Evolutionary conservation across 2,329 filamentous ascomycete species (phyloP), one percentile per base, ranked within the genome.

Genomic region (Cercospora sojina): DNA sequence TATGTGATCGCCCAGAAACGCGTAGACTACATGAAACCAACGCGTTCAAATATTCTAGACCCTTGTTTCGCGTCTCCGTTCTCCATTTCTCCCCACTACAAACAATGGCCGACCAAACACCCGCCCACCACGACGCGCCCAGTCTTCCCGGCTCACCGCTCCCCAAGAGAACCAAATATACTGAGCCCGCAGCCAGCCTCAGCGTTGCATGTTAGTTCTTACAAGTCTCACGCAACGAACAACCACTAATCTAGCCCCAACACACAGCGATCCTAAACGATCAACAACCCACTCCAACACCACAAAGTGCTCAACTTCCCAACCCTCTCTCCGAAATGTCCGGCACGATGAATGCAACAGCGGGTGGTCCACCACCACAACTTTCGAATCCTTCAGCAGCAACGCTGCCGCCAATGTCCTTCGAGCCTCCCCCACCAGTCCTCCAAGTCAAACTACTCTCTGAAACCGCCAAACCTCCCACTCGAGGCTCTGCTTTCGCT

Each of bases 391-490:
- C 60, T 71, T 7, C 47, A 27, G 25, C 47, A 27, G 47, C 73
- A 55, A 64, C 74, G 25, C 73, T 77, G 35, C 72, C 76, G 13
- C 62, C 74, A 6, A 74, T 75, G 71, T 69, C 75, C 64, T 65
- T 71, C 66, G 79, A 76, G 69, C 79, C 70, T 12, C 75, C 81
- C 72, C 72, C 79, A 35, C 88, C 89, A n/a, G 82, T 89, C 3
- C 85, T 97, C 60, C 87, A 92, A 69, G 88, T 99, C 80, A 94
- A 97, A 85, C 93, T 96, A 80, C 89, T 98, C 66, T 90, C 90
- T 8, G 83, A 88, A 41, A 88, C 90, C 70, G 95, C 90, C n/a
- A 87, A 86, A 56, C 85, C 93, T 25, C 95, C 95, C 10, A 98
- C 92, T 0, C 89, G 94, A 64, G 95, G 95, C 72, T 96, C 91